Conservation (phyloP, 805 yeast genomes). For the Kodamaea jinghongensis region DNA sequence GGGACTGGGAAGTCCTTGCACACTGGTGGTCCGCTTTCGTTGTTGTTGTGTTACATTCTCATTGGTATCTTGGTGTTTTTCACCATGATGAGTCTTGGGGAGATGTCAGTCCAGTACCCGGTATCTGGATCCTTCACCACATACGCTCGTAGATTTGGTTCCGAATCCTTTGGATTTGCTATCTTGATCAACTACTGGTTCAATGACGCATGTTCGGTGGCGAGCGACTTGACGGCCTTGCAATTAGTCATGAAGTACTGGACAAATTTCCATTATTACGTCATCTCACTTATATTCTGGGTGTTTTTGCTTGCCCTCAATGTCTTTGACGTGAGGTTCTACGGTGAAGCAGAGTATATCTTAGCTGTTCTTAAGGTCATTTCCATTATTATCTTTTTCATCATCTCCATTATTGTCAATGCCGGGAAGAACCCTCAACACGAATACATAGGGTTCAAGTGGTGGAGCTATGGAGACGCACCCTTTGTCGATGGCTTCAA, state of each 20-base stretch:
- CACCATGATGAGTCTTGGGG: constrained; percentile 32
- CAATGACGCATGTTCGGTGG: constrained; percentile 31
- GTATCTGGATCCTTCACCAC: constrained; percentile 35
- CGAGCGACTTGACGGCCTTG: constrained; percentile 44
- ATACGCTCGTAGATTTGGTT: constrained; percentile 27
- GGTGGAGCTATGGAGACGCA: constrained; percentile 23
- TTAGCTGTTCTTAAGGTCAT: constrained; percentile 33
- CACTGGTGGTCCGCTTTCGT: constrained; percentile 19
- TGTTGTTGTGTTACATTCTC: constrained; percentile 18
- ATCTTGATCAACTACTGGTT: constrained; percentile 35
- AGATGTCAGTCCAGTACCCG: constrained; percentile 34
- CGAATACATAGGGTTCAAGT: constrained; percentile 44
- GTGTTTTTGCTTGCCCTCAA: constrained; percentile 25
- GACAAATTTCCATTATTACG: constrained; percentile 19
- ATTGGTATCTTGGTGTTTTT: constrained; percentile 23
- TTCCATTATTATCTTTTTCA: constrained; percentile 29
- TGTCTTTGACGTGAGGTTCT: constrained; percentile 28
- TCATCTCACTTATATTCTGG: constrained; percentile 30
- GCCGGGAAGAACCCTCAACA: constrained; percentile 34
- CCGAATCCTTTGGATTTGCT: constrained; percentile 32
- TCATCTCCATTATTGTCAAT: constrained; percentile 35
- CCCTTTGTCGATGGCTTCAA: constrained; percentile 17
- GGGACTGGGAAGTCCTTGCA: constrained; percentile 26
- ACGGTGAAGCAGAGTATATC: constrained; percentile 39
- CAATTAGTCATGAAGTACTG: constrained; percentile 34